Conservation (phyloP, 495 filamentous ascomycete genomes). For the Penicillium goetzii region DNA sequence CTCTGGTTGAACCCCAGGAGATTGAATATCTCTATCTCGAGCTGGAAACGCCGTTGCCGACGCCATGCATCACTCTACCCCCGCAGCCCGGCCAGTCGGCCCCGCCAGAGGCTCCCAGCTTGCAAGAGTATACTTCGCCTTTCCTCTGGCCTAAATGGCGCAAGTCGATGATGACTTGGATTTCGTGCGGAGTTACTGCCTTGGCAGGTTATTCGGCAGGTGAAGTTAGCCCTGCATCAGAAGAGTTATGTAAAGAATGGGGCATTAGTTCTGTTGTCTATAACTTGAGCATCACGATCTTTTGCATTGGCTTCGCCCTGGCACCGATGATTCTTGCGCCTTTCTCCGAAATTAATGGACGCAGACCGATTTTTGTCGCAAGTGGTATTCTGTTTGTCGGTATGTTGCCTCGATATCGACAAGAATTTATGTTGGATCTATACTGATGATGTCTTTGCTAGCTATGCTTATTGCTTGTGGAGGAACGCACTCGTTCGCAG, state of each 20-base stretch:
- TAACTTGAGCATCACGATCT: conserved; percentile 78
- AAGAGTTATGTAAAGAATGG: conserved; percentile 65
- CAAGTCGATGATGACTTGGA: conserved; percentile 72
- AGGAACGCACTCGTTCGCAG: conserved; percentile 68
- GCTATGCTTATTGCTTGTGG: conserved; percentile 76
- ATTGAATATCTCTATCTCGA: conserved; percentile 75
- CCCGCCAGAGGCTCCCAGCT: conserved; percentile 60
- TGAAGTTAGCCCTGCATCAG: conserved; percentile 70
- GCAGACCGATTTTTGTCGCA: conserved; percentile 77
- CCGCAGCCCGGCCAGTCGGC: conserved; percentile 39
- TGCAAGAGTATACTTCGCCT: conserved; percentile 70
- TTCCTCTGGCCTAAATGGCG: conserved; percentile 71
- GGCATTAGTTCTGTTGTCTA: conserved; percentile 65
- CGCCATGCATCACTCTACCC: conserved; percentile 50
- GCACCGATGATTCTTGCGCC: conserved; percentile 92
- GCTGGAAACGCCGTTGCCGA: conserved; percentile 68
- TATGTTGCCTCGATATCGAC: conserved; percentile 17
- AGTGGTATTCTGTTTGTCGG: conserved; percentile 70
- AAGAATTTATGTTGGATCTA: not conserved
- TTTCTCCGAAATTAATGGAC: conserved; percentile 85
- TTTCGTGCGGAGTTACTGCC: conserved; percentile 75
- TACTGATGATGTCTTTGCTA: conserved; percentile 25
- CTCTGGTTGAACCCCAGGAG: conserved; percentile 29
- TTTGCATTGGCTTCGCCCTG: conserved; percentile 79
- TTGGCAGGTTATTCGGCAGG: conserved; percentile 83